Evolutionary conservation across 2,329 filamentous ascomycete species (phyloP).

Genomic region (Corinectria fuckeliana): DNA sequence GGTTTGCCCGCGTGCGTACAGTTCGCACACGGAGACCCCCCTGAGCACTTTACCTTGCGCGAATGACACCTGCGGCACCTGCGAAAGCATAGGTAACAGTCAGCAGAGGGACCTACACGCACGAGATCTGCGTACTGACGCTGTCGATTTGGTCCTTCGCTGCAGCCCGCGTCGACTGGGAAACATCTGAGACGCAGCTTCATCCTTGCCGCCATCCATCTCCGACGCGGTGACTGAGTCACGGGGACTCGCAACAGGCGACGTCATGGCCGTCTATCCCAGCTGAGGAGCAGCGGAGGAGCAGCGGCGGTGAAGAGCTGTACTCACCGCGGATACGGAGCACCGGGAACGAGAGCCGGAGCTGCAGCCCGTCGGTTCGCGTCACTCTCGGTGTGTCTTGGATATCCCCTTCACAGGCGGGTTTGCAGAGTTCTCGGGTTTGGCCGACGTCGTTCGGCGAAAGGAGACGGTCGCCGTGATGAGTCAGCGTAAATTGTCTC

Average conservation of each 20-base stretch:
- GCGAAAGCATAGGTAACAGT: background rate
- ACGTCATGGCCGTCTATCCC: too few relatives aligned
- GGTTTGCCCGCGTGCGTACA: slow-evolving; percentile 41
- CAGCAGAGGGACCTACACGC: background rate
- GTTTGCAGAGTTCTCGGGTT: slow-evolving; percentile 19
- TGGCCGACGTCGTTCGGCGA: slow-evolving; percentile 12
- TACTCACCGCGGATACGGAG: slow-evolving; percentile 6
- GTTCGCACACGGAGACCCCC: slow-evolving; percentile 43
- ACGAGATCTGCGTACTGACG: slow-evolving; percentile 23
- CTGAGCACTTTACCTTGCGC: slow-evolving; percentile 45
- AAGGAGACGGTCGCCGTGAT: slow-evolving; percentile 21
- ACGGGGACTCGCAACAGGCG: slow-evolving; percentile 15
- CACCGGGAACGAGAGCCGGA: background rate
- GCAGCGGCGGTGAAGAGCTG: background rate
- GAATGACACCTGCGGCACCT: slow-evolving; percentile 44
- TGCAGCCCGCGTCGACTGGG: slow-evolving; percentile 21
- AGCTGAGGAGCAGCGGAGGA: slow-evolving; percentile 5
- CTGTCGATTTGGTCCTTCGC: slow-evolving; percentile 37
- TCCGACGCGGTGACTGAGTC: slow-evolving; percentile 29
- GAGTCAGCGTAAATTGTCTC: slow-evolving; percentile 23
- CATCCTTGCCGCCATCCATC: slow-evolving; percentile 25
- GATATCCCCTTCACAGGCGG: slow-evolving; percentile 1
- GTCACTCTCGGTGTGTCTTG: background rate
- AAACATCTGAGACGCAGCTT: slow-evolving; percentile 20
- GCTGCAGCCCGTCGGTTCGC: background rate